Base-by-base conservation (phyloP, 2,329 filamentous ascomycete genomes). In the Ophiosphaerella korrae region DNA sequence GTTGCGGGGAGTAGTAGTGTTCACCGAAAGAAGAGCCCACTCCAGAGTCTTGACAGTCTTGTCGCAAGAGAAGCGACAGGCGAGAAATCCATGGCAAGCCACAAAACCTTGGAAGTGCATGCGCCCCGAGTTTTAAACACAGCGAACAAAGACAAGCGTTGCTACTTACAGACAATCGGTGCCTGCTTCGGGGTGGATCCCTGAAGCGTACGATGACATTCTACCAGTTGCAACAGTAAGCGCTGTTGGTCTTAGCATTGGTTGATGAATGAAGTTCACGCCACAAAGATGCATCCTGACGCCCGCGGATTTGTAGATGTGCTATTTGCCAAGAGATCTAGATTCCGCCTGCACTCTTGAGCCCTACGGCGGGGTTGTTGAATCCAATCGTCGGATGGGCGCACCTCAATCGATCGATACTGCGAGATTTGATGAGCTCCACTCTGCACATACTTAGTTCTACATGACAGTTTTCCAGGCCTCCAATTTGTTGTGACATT, bases 11-110 rank as follows among this genome's bases (percentile, higher is more conserved):
- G 18, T 21, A 21, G 18, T 21, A 21, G 18, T 21, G 50, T 41
- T 58, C 57, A 55, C 50, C 36, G 44, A 46, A 50, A 45, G 48
- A 50, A 47, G 47, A 42, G 50, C 38, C 16, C 41, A 50, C 18
- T 37, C 46, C 45, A 45, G 50, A 52, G 45, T 52, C 45, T 52
- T 51, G 40, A 48, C 41, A 39, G 52, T 59, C 59, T 62, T 63
- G 57, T 64, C 53, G 45, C 43, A 48, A 50, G 40, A 47, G 47
- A 57, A 55, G 48, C 54, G 50, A 41, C 49, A 49, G 45, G 43
- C 40, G 36, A 48, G 34, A 41, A 45, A 48, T 48, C 24, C 58
- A 63, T 64, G 61, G 63, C 63, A 66, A 59, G 61, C 58, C 57
- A 60, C 61, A 55, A 57, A 50, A 47, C 40, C 57, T 60, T 63